Percentiles rank a stretch among this genome's conserved stretches.
phyloP scores from a whole-genome alignment of 805 yeast genomes.

The Pichia kluyveri region DNA sequence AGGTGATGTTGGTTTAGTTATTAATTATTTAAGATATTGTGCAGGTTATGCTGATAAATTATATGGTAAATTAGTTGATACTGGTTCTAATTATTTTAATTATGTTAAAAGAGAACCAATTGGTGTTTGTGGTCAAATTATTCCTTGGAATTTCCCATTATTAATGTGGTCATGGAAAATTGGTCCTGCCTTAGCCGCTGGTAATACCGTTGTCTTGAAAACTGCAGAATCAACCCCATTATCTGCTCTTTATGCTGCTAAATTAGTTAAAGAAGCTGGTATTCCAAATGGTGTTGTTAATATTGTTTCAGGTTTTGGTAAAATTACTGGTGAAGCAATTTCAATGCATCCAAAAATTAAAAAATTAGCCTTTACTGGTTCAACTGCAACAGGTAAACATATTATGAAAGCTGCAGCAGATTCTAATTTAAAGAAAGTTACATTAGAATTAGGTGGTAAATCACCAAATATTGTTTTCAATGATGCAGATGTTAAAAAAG shows the following conservation, averaged over 20 bases:
- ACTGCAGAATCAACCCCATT: constrained; percentile 90
- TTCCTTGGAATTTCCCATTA: constrained; percentile 96
- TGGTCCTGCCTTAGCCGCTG: constrained; percentile 88
- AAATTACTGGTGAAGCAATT: constrained; percentile 73
- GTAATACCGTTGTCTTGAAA: constrained; percentile 82
- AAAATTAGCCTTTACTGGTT: constrained; percentile 93
- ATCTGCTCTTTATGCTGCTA: constrained; percentile 70
- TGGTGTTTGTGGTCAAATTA: constrained; percentile 93
- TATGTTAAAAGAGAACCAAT: constrained; percentile 83
- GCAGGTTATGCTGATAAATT: constrained; percentile 92
- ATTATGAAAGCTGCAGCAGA: constrained; percentile 67
- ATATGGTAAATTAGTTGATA: constrained; percentile 65
- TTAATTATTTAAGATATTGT: constrained; percentile 67
- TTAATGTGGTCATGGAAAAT: constrained; percentile 93
- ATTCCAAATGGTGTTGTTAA: constrained; percentile 88
- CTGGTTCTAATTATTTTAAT: constrained; percentile 64
- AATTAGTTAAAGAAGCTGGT: constrained; percentile 70
- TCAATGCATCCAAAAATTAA: constrained; percentile 71
- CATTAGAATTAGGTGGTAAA: constrained; percentile 85
- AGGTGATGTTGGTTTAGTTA: constrained; percentile 67
- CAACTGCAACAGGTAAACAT: constrained; percentile 75
- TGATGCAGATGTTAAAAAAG: constrained; percentile 60
- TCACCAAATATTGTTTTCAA: constrained; percentile 78
- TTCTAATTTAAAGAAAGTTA: constrained; percentile 61
- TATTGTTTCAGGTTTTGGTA: constrained; percentile 81